Conservation (phyloP, 2,329 filamentous ascomycete genomes). For the Daldinia sp. region DNA sequence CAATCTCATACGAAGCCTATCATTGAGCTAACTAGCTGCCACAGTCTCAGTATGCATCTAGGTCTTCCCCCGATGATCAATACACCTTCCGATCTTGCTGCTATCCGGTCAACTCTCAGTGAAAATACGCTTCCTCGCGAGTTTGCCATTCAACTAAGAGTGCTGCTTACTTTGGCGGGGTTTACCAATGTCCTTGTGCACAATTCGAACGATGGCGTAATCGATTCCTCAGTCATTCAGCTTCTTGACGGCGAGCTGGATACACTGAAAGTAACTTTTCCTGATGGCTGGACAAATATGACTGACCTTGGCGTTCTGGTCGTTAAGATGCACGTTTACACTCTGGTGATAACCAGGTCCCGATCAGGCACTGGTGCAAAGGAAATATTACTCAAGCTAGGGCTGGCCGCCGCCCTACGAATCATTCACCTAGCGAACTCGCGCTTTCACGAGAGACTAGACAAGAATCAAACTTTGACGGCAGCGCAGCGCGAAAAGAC, state of each 20-base stretch:
- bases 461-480: slow-evolving; percentile 29
- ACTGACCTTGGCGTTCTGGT: slow-evolving; percentile 46
- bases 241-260: slow-evolving; percentile 50
- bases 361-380: slow-evolving; percentile 38
- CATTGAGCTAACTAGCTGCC: slow-evolving; percentile 9
- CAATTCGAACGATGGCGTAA: slow-evolving; percentile 45
- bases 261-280: slow-evolving; percentile 40
- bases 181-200: slow-evolving; percentile 48
- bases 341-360: slow-evolving; percentile 45
- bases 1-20: not conserved
- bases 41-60: slow-evolving; percentile 50
- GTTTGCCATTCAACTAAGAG: slow-evolving; percentile 46
- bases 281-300: slow-evolving; percentile 46
- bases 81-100: slow-evolving; percentile 46
- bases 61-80: slow-evolving; percentile 48
- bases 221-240: slow-evolving; percentile 49
- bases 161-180: slow-evolving; percentile 46
- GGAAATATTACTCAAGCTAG: slow-evolving; percentile 47
- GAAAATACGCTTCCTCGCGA: slow-evolving; percentile 44
- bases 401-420: slow-evolving; percentile 47
- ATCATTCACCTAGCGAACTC: slow-evolving; percentile 47
- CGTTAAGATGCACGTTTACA: slow-evolving; percentile 50
- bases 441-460: slow-evolving; percentile 36
- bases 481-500: slow-evolving; percentile 37
- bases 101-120: slow-evolving; percentile 42